A percentile compares a stretch with the other conserved stretches of the same genome.
Conservation (phyloP, 305 asterid species). For the Fraxinus greggii region DNA sequence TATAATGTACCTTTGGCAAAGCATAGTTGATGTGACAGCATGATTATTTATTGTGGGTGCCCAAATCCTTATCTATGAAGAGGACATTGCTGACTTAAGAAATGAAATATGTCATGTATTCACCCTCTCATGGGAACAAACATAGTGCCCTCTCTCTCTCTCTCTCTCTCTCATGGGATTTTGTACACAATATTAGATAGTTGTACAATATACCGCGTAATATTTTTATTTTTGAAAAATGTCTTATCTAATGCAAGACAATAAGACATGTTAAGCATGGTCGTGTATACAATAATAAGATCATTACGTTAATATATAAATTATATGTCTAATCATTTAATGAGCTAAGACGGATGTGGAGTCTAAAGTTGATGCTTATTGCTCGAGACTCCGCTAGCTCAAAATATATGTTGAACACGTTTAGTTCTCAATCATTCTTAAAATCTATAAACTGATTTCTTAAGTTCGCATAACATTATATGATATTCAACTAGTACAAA, state of each 20-base stretch:
- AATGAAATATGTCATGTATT: not conserved
- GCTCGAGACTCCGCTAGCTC: not conserved
- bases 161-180: not conserved
- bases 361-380: not conserved
- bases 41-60: slow-evolving; percentile 3
- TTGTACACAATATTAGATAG: not conserved
- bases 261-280: not conserved
- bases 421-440: not conserved
- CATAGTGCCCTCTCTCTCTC: not conserved
- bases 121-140: not conserved
- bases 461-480: not conserved
- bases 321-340: not conserved
- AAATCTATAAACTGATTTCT: not conserved
- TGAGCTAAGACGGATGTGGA: not conserved
- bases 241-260: not conserved
- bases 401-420: not conserved
- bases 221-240: not conserved
- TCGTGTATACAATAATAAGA: not conserved
- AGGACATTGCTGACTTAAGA: not conserved
- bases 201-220: not conserved
- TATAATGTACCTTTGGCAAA: not conserved
- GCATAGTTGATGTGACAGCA: not conserved
- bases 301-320: not conserved
- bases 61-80: slow-evolving; percentile 9
- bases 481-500: not conserved